Conservation (phyloP, 1,284 basidiomycete genomes). For the Erythrobasidium hasegawianum region DNA sequence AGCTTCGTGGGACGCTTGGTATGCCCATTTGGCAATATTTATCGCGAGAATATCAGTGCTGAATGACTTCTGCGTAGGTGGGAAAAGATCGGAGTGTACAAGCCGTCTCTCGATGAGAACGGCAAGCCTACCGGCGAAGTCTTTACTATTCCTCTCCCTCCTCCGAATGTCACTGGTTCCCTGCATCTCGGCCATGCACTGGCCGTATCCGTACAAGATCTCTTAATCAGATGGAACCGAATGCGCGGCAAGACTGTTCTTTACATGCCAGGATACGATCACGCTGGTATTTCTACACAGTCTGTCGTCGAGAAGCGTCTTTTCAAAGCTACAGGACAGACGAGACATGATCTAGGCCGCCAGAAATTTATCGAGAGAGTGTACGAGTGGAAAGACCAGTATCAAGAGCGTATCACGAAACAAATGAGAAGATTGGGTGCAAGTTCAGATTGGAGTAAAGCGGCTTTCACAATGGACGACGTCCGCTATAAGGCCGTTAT, state of each 20-base stretch:
- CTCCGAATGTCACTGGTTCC: conserved; percentile 97
- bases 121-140: conserved; percentile 56
- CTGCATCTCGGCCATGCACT: conserved; percentile 96
- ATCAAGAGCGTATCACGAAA: conserved; percentile 83
- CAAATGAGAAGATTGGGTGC: conserved; percentile 88
- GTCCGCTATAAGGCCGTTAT: conserved; percentile 80
- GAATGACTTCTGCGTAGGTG: too few species aligned
- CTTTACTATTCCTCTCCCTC: conserved; percentile 88
- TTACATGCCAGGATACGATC: conserved; percentile 93
- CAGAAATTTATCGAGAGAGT: conserved; percentile 89
- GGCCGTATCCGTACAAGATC: conserved; percentile 88
- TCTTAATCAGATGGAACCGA: conserved; percentile 84
- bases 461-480: conserved; percentile 93
- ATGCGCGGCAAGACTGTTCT: conserved; percentile 92
- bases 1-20: conserved; percentile 96
- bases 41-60: too few species aligned
- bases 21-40: too few species aligned
- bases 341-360: conserved; percentile 88
- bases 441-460: conserved; percentile 89
- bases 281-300: conserved; percentile 98
- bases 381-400: conserved; percentile 98
- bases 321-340: conserved; percentile 75
- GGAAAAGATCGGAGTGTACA: conserved; percentile 84
- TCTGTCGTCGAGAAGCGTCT: conserved; percentile 94
- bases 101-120: conserved; percentile 64